Base-by-base conservation (phyloP, 163 green algal genomes). In the Chlamydomonas reinhardtii region DNA sequence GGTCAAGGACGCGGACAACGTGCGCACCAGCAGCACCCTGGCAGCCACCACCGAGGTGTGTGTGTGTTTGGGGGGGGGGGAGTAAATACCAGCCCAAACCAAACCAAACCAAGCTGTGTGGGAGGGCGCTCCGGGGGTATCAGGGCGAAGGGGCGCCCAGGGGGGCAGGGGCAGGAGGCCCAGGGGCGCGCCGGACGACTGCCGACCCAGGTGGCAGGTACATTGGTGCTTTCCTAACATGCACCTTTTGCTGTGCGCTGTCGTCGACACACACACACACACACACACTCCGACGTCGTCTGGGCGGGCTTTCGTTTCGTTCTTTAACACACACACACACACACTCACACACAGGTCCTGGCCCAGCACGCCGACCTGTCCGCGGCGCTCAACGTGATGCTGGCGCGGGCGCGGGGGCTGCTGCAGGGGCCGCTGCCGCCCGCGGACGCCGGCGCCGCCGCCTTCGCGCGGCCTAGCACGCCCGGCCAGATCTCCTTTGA, bases 1-100 rank as follows among this genome's bases (percentile, higher is more conserved):
- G 48, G 59, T 81, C 56, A 66, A 74, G 59, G 81, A 87, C 39
- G 22, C 17, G 34, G 68, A 61, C 17, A 59, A 87, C 39, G 69
- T 87, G 20, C 61, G 82, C 4, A 88, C 82, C 31, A 88, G 82
- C 82, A 88, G 73, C 72, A 88, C 82, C 31, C 82, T 88, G 82
- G 82, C 82, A 2, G 73, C 73, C 1, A 88, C 82, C 31, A 27
- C 43, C 15, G 82, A 88, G 73, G 82, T 88, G 34, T 0, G 77
- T 29, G 39, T n/a, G 62, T 3, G 27, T 25, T 5, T 32, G 29
- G 62, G 62, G 16, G 62, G 22, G 62, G 62, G 14, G 62, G n/a
- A n/a, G n/a, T n/a, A n/a, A n/a, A n/a, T n/a, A n/a, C n/a, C n/a
- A n/a, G n/a, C n/a, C n/a, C n/a, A n/a, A n/a, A n/a, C n/a, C n/a